These are phyloP conservation scores for Knoxdaviesia capensis DNA, from an alignment of 2,329 filamentous ascomycete species.

Conservation along the genomic window DNA sequence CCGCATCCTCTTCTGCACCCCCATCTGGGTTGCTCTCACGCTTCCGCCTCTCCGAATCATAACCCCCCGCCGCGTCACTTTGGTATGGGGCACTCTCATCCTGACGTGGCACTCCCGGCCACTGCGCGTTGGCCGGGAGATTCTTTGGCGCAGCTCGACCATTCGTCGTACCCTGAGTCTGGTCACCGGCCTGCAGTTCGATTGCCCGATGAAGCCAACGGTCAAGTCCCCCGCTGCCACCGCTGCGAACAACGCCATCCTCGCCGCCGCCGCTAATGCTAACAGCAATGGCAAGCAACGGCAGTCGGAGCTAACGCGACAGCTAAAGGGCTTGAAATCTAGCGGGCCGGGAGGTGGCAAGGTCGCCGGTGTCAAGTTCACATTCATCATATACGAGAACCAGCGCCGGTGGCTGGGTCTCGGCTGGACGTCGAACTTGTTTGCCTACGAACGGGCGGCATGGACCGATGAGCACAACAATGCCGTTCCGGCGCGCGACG, in stretches of 20 bases:
- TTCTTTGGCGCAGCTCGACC: constrained; percentile 73
- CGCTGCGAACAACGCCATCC: constrained; percentile 4
- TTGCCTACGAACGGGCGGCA: constrained; percentile 71
- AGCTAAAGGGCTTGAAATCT: constrained; percentile 11
- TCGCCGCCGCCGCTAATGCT: constrained; percentile 2
- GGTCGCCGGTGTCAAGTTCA: constrained; percentile 76
- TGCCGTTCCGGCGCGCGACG: constrained; percentile 51
- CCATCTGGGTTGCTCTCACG: constrained; percentile 69
- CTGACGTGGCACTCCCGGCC: constrained; percentile 86
- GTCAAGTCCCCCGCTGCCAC: constrained; percentile 5
- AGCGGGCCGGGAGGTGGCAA: constrained; percentile 11
- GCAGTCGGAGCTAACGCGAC: constrained; percentile 27
- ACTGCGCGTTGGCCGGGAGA: constrained; percentile 62
- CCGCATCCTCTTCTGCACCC: constrained; percentile 70
- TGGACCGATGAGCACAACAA: constrained; percentile 98
- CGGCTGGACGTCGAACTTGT: constrained; percentile 82
- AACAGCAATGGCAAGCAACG: constrained; percentile 10
- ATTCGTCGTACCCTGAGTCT: constrained; percentile 49
- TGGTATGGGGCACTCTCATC: constrained; percentile 71
- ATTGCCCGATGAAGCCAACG: constrained; percentile 20
- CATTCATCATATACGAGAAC: constrained; percentile 91
- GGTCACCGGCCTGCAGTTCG: constrained; percentile 65
- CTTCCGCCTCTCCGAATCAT: constrained; percentile 69
- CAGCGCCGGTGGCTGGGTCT: constrained; percentile 88
- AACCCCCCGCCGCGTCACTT: constrained; percentile 63